A percentile compares a stretch with the other conserved stretches of the same genome.
Evolutionary conservation across 257 asterid genomes (phyloP).

Genomic region (Solanum medicagineum): DNA sequence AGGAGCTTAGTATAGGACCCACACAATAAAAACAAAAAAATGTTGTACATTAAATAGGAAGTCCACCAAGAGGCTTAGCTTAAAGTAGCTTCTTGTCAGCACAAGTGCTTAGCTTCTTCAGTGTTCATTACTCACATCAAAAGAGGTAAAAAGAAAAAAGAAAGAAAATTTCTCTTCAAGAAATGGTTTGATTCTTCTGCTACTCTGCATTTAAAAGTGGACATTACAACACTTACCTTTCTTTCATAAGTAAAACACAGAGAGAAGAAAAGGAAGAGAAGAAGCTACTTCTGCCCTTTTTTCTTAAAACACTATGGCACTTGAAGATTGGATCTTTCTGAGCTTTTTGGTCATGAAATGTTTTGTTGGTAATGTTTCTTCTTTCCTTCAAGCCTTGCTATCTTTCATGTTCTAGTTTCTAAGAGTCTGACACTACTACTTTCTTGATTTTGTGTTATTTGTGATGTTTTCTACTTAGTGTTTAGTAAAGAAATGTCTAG

Average conservation of each 20-base stretch:
- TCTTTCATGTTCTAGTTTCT: neutral
- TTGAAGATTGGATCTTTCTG: neutral
- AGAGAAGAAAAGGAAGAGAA: neutral
- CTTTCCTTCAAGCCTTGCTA: too few relatives aligned
- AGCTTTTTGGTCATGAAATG: conserved; percentile 9
- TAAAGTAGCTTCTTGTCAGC: neutral
- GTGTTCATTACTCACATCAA: conserved; percentile 10
- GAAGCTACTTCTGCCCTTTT: neutral
- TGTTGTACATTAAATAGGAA: neutral
- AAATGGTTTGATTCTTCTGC: conserved; percentile 22
- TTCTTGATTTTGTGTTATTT: neutral
- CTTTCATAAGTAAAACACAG: neutral
- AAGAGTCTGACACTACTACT: neutral
- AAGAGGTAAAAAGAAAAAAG: neutral
- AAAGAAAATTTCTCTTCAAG: conserved; percentile 23
- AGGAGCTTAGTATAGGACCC: too few relatives aligned
- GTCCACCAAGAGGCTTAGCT: neutral
- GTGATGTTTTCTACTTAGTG: neutral
- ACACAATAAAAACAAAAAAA: neutral
- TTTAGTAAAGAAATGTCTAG: neutral
- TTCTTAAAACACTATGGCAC: neutral
- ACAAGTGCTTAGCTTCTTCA: conserved; percentile 15
- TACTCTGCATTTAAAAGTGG: conserved; percentile 1
- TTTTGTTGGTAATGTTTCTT: conserved; percentile 18
- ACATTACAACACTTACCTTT: neutral